Evolutionary conservation across 768 basidiomycete species (phyloP).

Genomic region (Boletus speciosus): DNA sequence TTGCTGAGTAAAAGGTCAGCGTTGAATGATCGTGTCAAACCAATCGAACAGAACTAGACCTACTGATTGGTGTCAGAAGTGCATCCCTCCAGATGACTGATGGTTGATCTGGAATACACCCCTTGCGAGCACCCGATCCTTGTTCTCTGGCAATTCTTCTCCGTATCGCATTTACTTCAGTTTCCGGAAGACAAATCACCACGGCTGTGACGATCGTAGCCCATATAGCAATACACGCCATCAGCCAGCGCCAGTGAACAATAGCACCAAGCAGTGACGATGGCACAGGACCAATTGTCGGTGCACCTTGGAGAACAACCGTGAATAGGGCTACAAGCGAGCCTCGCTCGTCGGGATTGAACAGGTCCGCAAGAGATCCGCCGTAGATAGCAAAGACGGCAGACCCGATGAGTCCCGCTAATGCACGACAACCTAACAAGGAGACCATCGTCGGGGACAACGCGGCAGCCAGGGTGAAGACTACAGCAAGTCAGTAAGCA

Average conservation of each 20-base stretch:
- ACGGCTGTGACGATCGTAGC: slow-evolving; percentile 14
- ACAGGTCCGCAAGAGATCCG: slow-evolving; percentile 25
- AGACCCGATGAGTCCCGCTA: slow-evolving; percentile 21
- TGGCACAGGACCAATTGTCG: slow-evolving; percentile 27
- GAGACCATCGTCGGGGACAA: slow-evolving; percentile 17
- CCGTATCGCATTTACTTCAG: slow-evolving; percentile 16
- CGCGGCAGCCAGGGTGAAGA: slow-evolving; percentile 18
- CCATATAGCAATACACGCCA: slow-evolving; percentile 21
- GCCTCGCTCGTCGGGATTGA: slow-evolving; percentile 22
- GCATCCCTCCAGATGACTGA: slow-evolving; percentile 11
- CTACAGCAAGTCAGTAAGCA: slow-evolving; percentile 6
- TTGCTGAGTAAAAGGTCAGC: slow-evolving; percentile 1
- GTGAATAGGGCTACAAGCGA: slow-evolving; percentile 24
- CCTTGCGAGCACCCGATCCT: not conserved
- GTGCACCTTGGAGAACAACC: slow-evolving; percentile 25
- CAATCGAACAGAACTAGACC: not conserved
- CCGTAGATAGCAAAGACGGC: slow-evolving; percentile 24
- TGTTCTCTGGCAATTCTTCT: slow-evolving; percentile 10
- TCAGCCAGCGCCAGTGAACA: slow-evolving; percentile 22
- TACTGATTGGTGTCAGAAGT: slow-evolving; percentile 18
- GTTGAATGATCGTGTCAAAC: not conserved
- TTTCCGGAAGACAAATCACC: slow-evolving; percentile 21
- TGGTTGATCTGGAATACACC: not conserved
- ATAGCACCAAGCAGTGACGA: slow-evolving; percentile 19
- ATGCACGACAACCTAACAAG: slow-evolving; percentile 18